Conservation (phyloP, 306 rosid genomes). For the Lathyrus tuberosus region DNA sequence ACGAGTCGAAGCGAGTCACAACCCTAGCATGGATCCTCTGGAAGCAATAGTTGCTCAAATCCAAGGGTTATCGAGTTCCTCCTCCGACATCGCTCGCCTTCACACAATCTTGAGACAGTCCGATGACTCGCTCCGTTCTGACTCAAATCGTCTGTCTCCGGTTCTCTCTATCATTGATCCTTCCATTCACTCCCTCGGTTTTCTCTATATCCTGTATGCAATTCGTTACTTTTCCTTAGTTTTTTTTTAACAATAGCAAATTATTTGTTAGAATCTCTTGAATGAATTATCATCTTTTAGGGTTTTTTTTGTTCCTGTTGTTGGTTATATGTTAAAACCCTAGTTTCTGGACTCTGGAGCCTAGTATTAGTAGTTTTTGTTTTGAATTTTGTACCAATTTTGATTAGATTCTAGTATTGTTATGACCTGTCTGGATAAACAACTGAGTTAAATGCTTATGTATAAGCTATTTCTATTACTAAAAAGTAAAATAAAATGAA, state of each 20-base stretch:
- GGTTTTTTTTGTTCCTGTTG: background rate
- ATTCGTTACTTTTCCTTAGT: background rate
- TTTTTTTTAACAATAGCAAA: background rate
- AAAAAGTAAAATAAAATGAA: background rate
- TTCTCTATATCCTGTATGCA: constrained; percentile 65
- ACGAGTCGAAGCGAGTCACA: background rate
- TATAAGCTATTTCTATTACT: background rate
- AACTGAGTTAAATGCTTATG: background rate
- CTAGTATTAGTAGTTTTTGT: background rate
- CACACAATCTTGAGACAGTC: constrained; percentile 63
- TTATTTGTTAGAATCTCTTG: background rate
- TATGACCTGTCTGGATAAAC: background rate
- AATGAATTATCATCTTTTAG: background rate
- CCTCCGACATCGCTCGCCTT: constrained; percentile 55
- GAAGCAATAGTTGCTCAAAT: constrained; percentile 61
- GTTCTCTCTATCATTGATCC: constrained; percentile 73
- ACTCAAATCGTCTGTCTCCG: constrained; percentile 57
- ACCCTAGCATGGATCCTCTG: constrained; percentile 40
- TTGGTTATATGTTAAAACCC: constrained; percentile 5
- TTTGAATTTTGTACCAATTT: no score
- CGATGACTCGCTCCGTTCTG: constrained; percentile 62
- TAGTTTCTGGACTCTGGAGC: background rate
- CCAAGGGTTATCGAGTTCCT: constrained; percentile 58
- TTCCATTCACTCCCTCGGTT: constrained; percentile 70
- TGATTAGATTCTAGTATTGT: background rate